Base-by-base conservation (phyloP, 2,329 filamentous ascomycete genomes). In the Lasiodiplodia citricola region DNA sequence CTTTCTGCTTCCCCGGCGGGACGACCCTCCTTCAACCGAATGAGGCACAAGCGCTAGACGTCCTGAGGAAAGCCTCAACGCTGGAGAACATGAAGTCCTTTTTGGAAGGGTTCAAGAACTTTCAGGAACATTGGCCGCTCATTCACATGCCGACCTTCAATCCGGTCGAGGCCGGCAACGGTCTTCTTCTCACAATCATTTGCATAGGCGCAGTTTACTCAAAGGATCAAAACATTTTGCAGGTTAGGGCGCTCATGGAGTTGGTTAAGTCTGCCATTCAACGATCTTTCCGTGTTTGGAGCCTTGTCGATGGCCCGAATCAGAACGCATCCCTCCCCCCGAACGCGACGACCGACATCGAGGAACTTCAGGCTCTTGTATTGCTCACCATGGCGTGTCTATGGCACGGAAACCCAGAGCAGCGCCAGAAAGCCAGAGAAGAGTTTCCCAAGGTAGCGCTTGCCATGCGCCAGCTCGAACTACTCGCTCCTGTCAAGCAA, bases 191-290 rank as follows among this genome's bases (percentile, higher is more conserved):
- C 70, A 85, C 86, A 70, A 91, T 94, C 84, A 88, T 91, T 74
- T 92, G 89, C 76, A 85, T 92, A 73, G 91, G 91, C 47, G 91
- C 91, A 51, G 91, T 92, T 68, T 94, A 93, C 79, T 92, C 91
- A 64, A 85, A 91, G 66, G 85, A 84, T 70, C 81, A 91, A 70
- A 81, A 83, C 35, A 79, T 88, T 55, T 81, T 84, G 70, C 84
- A 91, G 72, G 88, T 91, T 71, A 88, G 91, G 70, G 87, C 88
- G 75, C 84, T 92, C 78, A 91, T 91, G 85, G 87, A 91, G 69
- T 83, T 87, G 64, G 83, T 90, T 41, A 87, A 87, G 71, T 76
- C 83, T 25, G 87, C 87, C 11, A 83, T 92, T 52, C 83, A 89
- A 73, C 84, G 84, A 58, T 87, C 88, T 62, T 86, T 83, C 31